A percentile compares a stretch with the other conserved stretches of the same genome.
Evolutionary conservation across 2,329 filamentous ascomycete genomes (phyloP).

Genomic region (Hymenoscyphus salicellus): DNA sequence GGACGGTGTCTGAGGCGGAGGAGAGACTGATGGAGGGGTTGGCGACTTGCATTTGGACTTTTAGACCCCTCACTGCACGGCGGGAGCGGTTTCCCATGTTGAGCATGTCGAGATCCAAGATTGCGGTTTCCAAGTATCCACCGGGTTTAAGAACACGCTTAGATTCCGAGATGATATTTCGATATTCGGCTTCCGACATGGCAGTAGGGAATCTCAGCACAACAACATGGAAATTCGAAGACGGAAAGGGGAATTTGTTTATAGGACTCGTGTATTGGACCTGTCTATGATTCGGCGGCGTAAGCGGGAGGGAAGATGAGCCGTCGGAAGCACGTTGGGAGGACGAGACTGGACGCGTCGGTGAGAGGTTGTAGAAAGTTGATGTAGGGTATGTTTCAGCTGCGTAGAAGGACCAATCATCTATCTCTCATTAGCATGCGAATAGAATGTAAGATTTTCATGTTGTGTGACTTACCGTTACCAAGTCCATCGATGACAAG

Average conservation of each 20-base stretch:
- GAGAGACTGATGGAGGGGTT: slow-evolving; percentile 60
- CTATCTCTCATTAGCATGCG: slow-evolving; percentile 34
- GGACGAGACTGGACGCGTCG: slow-evolving; percentile 47
- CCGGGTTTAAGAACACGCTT: slow-evolving; percentile 75
- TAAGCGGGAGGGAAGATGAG: slow-evolving; percentile 50
- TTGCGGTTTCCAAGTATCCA: slow-evolving; percentile 74
- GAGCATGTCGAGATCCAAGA: slow-evolving; percentile 76
- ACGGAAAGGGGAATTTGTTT: slow-evolving; percentile 70
- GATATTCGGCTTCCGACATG: slow-evolving; percentile 64
- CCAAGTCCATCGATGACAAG: slow-evolving; percentile 79
- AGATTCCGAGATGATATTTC: slow-evolving; percentile 69
- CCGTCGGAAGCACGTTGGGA: slow-evolving; percentile 39
- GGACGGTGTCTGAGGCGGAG: slow-evolving; percentile 58
- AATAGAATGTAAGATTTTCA: not conserved
- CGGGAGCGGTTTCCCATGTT: slow-evolving; percentile 75
- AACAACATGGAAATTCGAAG: slow-evolving; percentile 71
- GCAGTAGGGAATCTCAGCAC: slow-evolving; percentile 75
- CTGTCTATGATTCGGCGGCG: slow-evolving; percentile 71
- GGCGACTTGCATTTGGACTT: slow-evolving; percentile 63
- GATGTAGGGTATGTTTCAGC: slow-evolving; percentile 74
- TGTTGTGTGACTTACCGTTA: slow-evolving; percentile 46
- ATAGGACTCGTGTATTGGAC: slow-evolving; percentile 58
- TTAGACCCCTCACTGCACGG: slow-evolving; percentile 65
- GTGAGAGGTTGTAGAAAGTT: slow-evolving; percentile 73
- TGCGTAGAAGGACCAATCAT: slow-evolving; percentile 84